Percentiles rank a stretch among this genome's conserved stretches.
These are phyloP conservation scores for Myriosclerotinia curreyana DNA, from an alignment of 2,329 filamentous ascomycete genomes.

Conservation along the genomic window DNA sequence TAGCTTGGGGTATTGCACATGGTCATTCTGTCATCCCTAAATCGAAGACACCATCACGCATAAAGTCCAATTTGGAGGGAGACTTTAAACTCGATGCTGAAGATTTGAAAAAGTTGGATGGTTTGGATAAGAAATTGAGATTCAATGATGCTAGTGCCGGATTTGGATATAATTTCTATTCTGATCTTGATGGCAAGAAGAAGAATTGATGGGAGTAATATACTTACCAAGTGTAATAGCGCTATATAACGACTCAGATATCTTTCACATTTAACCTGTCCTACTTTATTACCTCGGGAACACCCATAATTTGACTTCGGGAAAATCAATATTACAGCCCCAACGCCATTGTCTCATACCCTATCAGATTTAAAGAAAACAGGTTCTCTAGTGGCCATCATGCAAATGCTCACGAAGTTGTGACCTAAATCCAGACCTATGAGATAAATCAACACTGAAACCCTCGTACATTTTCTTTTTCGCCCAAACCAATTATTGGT, in stretches of 20 bases:
- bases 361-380: neutral
- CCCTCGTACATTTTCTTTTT: neutral
- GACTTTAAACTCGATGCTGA: conserved; percentile 58
- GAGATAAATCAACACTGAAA: neutral
- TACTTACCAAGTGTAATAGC: no score
- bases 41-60: conserved; percentile 57
- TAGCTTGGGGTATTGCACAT: conserved; percentile 55
- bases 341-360: conserved; percentile 1
- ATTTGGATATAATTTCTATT: conserved; percentile 58
- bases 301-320: neutral
- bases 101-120: conserved; percentile 52
- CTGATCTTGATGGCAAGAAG: conserved; percentile 56
- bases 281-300: neutral
- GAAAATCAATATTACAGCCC: conserved; percentile 10
- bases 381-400: neutral
- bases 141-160: conserved; percentile 57
- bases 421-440: neutral
- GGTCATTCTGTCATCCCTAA: conserved; percentile 63
- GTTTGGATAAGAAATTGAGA: conserved; percentile 57
- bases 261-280: neutral
- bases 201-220: conserved; percentile 19
- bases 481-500: conserved; percentile 1
- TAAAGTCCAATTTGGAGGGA: conserved; percentile 61
- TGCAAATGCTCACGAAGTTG: neutral
- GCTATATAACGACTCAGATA: neutral